These are phyloP conservation scores for Gentiana macrophylla DNA, from an alignment of 257 asterid species.

Conservation along the genomic window DNA sequence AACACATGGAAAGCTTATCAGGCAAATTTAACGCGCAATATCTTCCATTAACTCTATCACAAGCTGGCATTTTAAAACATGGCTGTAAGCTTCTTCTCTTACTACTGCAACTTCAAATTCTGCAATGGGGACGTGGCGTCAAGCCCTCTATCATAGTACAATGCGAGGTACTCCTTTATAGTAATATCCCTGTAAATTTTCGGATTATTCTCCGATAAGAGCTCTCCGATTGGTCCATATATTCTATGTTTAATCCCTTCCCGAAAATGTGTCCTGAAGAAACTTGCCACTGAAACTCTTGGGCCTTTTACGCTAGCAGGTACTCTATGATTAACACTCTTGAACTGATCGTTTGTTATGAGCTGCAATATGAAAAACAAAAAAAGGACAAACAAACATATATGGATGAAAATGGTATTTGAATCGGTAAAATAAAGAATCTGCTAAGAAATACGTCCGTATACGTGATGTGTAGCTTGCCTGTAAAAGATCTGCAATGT, in stretches of 20 bases:
- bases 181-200: conserved; percentile 11
- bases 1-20: too few species aligned
- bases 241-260: conserved; percentile 10
- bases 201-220: conserved; percentile 15
- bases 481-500: conserved; percentile 48
- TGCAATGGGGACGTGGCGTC: conserved; percentile 1
- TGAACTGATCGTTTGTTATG: conserved; percentile 35
- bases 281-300: conserved; percentile 26
- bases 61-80: too few species aligned
- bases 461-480: conserved; percentile 11
- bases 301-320: conserved; percentile 19
- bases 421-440: neutral
- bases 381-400: neutral
- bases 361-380: conserved; percentile 18
- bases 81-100: too few species aligned
- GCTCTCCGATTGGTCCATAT: conserved; percentile 15
- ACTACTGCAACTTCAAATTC: conserved; percentile 4
- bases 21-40: too few species aligned
- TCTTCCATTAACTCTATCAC: too few species aligned
- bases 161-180: conserved; percentile 4
- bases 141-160: conserved; percentile 7
- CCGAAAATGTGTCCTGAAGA: conserved; percentile 20
- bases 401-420: too few species aligned
- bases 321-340: conserved; percentile 34
- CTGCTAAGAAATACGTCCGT: neutral